A percentile compares a stretch with the other conserved stretches of the same genome.
phyloP scores from a whole-genome alignment of 2,329 filamentous ascomycete genomes.

The Dryadomyces sulphureus region DNA sequence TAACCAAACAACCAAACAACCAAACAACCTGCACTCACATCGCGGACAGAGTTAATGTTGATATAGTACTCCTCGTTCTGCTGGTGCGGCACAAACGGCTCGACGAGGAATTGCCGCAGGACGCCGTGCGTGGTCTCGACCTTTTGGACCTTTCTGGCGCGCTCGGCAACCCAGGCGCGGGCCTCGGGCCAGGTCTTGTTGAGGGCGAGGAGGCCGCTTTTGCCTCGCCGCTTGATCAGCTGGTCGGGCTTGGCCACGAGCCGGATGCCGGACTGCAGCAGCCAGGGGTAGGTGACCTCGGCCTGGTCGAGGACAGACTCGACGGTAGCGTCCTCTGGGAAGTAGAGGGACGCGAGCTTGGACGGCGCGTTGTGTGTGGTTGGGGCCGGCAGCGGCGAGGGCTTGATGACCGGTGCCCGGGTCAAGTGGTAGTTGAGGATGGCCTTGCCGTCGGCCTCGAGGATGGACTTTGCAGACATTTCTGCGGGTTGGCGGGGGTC shows the following conservation, averaged over 20 bases:
- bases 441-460: slow-evolving; percentile 99
- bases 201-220: slow-evolving; percentile 88
- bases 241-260: slow-evolving; percentile 99
- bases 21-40: slow-evolving; percentile 52
- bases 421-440: slow-evolving; percentile 99
- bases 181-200: slow-evolving; percentile 97
- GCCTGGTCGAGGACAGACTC: slow-evolving; percentile 83
- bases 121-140: slow-evolving; percentile 85
- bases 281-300: slow-evolving; percentile 93
- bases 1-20: neutral
- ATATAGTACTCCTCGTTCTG: slow-evolving; percentile 98
- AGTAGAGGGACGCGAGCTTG: slow-evolving; percentile 83
- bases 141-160: slow-evolving; percentile 81
- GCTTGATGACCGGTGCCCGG: slow-evolving; percentile 92
- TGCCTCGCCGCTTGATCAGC: slow-evolving; percentile 98
- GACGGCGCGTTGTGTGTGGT: slow-evolving; percentile 84
- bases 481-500: neutral
- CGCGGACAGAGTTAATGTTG: slow-evolving; percentile 99
- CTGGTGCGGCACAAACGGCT: slow-evolving; percentile 95
- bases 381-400: slow-evolving; percentile 73
- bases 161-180: slow-evolving; percentile 82
- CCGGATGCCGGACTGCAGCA: slow-evolving; percentile 67
- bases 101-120: slow-evolving; percentile 89
- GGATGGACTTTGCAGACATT: slow-evolving; percentile 93
- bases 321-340: slow-evolving; percentile 75